A percentile compares a stretch with the other conserved stretches of the same genome.
Evolutionary conservation across 306 rosid genomes (phyloP).

Genomic region (Abrus pulchellus): DNA sequence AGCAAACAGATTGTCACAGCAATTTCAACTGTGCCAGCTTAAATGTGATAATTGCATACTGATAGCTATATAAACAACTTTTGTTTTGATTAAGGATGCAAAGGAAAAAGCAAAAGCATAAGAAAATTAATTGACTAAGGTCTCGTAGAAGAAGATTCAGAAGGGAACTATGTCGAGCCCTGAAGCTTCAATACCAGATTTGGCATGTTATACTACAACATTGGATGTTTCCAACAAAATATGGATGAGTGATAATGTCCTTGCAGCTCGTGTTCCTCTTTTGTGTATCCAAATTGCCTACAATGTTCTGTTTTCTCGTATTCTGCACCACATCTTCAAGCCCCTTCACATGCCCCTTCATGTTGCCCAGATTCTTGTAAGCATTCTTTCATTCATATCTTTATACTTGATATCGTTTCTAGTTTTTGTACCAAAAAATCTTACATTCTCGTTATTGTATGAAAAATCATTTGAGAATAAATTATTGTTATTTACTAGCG

Average conservation of each 20-base stretch:
- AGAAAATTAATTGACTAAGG: neutral
- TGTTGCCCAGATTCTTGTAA: slow-evolving; percentile 42
- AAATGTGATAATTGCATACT: neutral
- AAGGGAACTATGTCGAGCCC: neutral
- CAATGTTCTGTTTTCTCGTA: slow-evolving; percentile 4
- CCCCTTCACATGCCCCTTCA: slow-evolving; percentile 24
- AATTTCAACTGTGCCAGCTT: slow-evolving; percentile 16
- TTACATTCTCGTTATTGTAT: too few relatives aligned
- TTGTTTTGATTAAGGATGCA: neutral
- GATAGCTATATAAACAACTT: too few relatives aligned
- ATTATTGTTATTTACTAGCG: too few relatives aligned
- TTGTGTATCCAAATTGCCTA: slow-evolving; percentile 45
- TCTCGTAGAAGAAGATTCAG: neutral
- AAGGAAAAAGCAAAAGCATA: neutral
- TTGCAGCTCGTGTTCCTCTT: slow-evolving; percentile 9
- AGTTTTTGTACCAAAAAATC: too few relatives aligned
- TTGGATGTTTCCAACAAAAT: neutral
- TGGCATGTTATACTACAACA: slow-evolving; percentile 29
- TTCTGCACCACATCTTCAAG: slow-evolving; percentile 3
- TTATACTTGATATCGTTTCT: too few relatives aligned
- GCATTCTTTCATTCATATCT: neutral
- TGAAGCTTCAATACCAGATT: neutral
- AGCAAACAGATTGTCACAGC: neutral
- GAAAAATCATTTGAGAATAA: too few relatives aligned
- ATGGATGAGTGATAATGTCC: slow-evolving; percentile 29